Percentiles rank a stretch among this genome's conserved stretches.
phyloP scores from a whole-genome alignment of 2,329 filamentous ascomycete species.

The Pyricularia sp. region DNA sequence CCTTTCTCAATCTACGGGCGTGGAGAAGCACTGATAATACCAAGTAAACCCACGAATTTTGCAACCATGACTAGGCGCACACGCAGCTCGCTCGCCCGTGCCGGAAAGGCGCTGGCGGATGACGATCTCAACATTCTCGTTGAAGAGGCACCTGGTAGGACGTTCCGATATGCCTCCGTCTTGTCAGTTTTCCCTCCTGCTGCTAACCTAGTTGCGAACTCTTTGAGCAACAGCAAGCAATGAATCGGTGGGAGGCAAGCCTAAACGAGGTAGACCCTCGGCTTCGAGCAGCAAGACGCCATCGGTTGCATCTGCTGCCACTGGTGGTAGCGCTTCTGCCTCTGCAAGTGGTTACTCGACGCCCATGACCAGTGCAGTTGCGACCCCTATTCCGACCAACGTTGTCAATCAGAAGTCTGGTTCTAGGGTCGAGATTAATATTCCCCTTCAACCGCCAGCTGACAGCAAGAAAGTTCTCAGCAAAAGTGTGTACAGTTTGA shows the following conservation, averaged over 20 bases:
- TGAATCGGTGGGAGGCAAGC: background rate
- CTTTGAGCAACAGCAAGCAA: background rate
- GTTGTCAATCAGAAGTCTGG: conserved; percentile 5
- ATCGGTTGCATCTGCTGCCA: conserved; percentile 21
- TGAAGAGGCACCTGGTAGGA: background rate
- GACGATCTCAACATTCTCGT: background rate
- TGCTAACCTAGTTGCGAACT: background rate
- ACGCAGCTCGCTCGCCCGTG: background rate
- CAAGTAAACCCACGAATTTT: background rate
- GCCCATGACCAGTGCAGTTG: conserved; percentile 27
- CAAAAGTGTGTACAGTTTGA: conserved; percentile 36
- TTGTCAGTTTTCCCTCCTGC: background rate
- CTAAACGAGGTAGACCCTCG: background rate
- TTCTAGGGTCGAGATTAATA: conserved; percentile 21
- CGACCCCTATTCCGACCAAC: conserved; percentile 22
- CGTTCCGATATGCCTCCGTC: background rate
- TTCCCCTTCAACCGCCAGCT: conserved; percentile 20
- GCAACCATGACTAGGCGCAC: background rate
- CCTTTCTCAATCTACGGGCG: background rate
- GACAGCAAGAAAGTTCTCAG: conserved; percentile 31
- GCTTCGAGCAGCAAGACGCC: background rate
- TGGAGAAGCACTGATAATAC: background rate
- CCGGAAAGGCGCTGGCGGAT: background rate
- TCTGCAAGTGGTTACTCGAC: conserved; percentile 28
- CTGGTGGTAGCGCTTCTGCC: conserved; percentile 16